Conservation (phyloP, 169 alveolate species). For the Babesia sp. region DNA sequence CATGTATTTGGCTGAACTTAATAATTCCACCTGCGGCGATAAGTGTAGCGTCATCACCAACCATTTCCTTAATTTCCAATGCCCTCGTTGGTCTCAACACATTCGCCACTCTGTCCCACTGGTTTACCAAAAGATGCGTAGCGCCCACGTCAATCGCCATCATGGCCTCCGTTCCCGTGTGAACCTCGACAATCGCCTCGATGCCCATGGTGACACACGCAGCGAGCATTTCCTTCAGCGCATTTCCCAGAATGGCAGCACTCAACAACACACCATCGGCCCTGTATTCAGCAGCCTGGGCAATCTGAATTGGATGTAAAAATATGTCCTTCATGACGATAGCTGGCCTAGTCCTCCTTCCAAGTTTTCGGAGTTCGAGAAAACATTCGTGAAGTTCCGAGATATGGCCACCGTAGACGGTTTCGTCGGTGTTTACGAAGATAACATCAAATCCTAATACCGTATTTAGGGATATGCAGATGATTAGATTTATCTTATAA, state of each 20-base stretch:
- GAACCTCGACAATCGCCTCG: conserved; percentile 80
- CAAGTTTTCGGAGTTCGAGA: conserved; percentile 58
- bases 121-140: conserved; percentile 67
- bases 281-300: conserved; percentile 76
- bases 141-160: conserved; percentile 69
- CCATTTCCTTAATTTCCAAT: conserved; percentile 65
- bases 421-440: conserved; percentile 73
- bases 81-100: conserved; percentile 71
- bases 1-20: conserved; percentile 63
- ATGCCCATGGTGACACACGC: conserved; percentile 74
- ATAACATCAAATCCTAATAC: conserved; percentile 74
- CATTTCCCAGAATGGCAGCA: conserved; percentile 64
- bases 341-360: conserved; percentile 75
- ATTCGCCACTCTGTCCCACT: conserved; percentile 73
- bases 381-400: conserved; percentile 65
- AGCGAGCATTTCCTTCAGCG: conserved; percentile 66
- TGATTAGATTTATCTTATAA: no score
- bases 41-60: conserved; percentile 67
- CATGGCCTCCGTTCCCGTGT: conserved; percentile 71
- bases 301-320: conserved; percentile 76
- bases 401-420: conserved; percentile 68
- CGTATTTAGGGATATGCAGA: no score
- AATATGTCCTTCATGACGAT: conserved; percentile 77
- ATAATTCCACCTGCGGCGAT: conserved; percentile 73
- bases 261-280: conserved; percentile 81